A percentile compares a stretch with the other conserved stretches of the same genome.
These are phyloP conservation scores for Penicillium sp. DNA, from an alignment of 2,329 filamentous ascomycete species.

Conservation along the genomic window DNA sequence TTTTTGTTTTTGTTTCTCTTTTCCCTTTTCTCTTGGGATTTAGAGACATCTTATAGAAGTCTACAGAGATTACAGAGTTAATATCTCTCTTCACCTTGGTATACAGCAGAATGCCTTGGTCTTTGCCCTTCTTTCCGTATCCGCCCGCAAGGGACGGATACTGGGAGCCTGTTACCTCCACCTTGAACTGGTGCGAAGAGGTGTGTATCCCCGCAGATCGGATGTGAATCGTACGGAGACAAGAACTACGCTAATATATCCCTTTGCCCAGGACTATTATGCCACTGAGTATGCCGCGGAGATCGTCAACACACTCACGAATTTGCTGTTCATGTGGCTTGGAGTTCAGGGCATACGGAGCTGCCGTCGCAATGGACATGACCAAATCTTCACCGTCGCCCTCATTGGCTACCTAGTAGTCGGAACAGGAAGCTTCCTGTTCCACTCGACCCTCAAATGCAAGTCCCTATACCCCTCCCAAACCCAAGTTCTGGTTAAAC, in stretches of 20 bases:
- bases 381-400: constrained; percentile 70
- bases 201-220: constrained; percentile 40
- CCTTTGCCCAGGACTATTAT: constrained; percentile 64
- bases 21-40: background rate
- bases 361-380: constrained; percentile 71
- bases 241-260: background rate
- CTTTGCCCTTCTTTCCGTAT: constrained; percentile 39
- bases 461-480: constrained; percentile 23
- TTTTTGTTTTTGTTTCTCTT: background rate
- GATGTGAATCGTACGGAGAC: background rate
- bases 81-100: background rate
- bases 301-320: constrained; percentile 78
- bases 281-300: constrained; percentile 74
- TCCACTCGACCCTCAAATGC: constrained; percentile 65
- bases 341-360: constrained; percentile 72
- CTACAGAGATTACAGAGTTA: background rate
- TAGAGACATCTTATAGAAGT: background rate
- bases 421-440: constrained; percentile 62
- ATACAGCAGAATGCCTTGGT: constrained; percentile 29
- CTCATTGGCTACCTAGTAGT: constrained; percentile 64
- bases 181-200: constrained; percentile 79
- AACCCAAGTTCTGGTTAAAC: background rate
- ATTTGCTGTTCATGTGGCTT: constrained; percentile 76
- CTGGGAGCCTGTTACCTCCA: constrained; percentile 70
- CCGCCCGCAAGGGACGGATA: constrained; percentile 56